Conservation (phyloP, 192 early-diverging fungal genomes). For the Coemansia sp. region DNA sequence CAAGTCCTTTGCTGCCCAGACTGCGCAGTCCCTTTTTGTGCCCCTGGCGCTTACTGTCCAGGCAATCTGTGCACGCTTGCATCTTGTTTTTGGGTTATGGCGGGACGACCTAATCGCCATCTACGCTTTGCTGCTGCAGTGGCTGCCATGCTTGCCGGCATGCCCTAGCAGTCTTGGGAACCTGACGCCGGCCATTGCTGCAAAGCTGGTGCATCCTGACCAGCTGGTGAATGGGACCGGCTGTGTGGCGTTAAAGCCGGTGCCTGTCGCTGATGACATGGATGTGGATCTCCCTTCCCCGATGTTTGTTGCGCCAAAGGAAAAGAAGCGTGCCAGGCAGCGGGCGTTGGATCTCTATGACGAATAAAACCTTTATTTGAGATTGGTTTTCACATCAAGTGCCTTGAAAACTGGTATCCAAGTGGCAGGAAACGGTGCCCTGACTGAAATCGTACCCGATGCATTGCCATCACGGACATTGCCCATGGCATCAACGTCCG, state of each 20-base stretch:
- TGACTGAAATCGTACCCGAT: conserved; percentile 1
- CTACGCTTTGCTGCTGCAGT: conserved; percentile 13
- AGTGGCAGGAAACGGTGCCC: conserved; percentile 30
- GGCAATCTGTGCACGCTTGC: conserved; percentile 21
- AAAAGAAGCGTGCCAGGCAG: conserved; percentile 12
- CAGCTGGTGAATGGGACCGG: too few relatives aligned
- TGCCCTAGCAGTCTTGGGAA: conserved; percentile 21
- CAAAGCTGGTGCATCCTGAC: background rate
- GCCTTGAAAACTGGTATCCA: conserved; percentile 23
- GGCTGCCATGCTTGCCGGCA: conserved; percentile 30
- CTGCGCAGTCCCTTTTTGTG: conserved; percentile 37
- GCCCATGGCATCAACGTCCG: conserved; percentile 9
- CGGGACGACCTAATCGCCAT: conserved; percentile 12
- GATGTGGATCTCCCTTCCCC: too few relatives aligned
- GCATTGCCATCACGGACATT: background rate
- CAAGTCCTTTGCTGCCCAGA: conserved; percentile 23
- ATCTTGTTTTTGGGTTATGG: conserved; percentile 22
- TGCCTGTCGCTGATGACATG: too few relatives aligned
- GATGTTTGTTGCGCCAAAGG: too few relatives aligned
- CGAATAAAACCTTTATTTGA: background rate
- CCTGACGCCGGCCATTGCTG: background rate
- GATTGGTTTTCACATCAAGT: conserved; percentile 6
- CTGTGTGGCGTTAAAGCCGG: too few relatives aligned
- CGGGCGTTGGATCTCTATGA: conserved; percentile 10
- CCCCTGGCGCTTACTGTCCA: conserved; percentile 27